phyloP scores from a whole-genome alignment of 495 filamentous ascomycete species.

The Chlorociboria aeruginascens region DNA sequence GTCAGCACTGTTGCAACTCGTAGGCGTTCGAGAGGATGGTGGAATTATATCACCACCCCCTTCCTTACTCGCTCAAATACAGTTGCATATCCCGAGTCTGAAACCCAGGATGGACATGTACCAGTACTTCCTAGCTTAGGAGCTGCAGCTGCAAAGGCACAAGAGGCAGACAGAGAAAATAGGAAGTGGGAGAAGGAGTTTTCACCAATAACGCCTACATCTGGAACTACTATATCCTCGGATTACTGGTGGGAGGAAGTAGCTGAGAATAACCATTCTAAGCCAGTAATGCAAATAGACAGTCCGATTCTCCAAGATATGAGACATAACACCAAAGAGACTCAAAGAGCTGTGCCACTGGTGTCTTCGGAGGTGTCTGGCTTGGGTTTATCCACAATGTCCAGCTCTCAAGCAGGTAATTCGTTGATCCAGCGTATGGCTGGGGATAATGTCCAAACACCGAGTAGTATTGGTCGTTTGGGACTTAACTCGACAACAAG shows the following conservation, averaged over 20 bases:
- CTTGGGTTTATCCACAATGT: neutral
- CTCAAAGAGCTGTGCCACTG: constrained; percentile 12
- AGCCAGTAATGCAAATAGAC: neutral
- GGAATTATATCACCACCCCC: constrained; percentile 75
- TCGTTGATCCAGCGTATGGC: neutral
- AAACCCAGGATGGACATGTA: constrained; percentile 15
- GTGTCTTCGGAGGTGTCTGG: constrained; percentile 5
- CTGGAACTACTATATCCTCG: constrained; percentile 13
- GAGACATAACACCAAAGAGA: constrained; percentile 13
- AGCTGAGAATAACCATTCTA: constrained; percentile 2
- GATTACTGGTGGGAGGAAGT: constrained; percentile 17
- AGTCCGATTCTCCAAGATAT: constrained; percentile 9
- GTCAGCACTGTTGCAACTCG: constrained; percentile 34
- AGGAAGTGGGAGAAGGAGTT: constrained; percentile 29
- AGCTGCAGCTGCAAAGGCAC: constrained; percentile 20
- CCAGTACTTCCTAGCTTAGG: constrained; percentile 24
- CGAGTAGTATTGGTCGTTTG: neutral
- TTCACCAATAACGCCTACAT: constrained; percentile 21
- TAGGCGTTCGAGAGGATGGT: constrained; percentile 60
- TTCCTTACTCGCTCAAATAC: constrained; percentile 42
- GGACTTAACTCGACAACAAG: constrained; percentile 6
- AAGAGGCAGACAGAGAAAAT: constrained; percentile 10
- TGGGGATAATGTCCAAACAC: neutral
- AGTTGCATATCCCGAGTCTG: constrained; percentile 18
- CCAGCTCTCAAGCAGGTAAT: neutral